Percentiles rank a stretch among this genome's conserved stretches.
phyloP scores from a whole-genome alignment of 495 filamentous ascomycete species.

The Gamarada debralockiae region DNA sequence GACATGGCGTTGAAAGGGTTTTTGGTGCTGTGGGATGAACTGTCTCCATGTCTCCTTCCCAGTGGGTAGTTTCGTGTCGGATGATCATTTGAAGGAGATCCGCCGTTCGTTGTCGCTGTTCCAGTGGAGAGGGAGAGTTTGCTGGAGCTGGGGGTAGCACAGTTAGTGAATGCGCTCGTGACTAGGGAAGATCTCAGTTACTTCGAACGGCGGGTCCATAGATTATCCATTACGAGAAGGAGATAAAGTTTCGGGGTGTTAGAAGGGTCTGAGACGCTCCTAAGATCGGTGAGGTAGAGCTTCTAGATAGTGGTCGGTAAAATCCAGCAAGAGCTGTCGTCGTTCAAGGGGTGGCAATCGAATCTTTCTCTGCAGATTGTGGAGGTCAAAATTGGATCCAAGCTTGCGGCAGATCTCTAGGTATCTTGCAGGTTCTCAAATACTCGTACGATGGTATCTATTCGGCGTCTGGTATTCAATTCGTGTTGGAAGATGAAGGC shows the following conservation, averaged over 20 bases:
- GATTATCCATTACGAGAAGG: conserved; percentile 58
- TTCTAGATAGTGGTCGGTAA: conserved; percentile 26
- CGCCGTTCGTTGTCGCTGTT: conserved; percentile 40
- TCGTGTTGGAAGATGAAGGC: background rate
- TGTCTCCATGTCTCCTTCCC: conserved; percentile 74
- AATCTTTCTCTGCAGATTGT: no score
- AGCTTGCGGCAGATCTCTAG: no score
- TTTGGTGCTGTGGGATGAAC: conserved; percentile 68
- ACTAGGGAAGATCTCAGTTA: conserved; percentile 44
- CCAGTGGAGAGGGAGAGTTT: conserved; percentile 88
- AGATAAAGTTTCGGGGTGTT: conserved; percentile 21
- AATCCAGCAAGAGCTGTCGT: conserved; percentile 18
- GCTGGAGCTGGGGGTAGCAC: conserved; percentile 53
- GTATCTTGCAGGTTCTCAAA: no score
- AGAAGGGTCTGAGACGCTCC: conserved; percentile 26
- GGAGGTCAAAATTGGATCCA: no score
- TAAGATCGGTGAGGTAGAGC: conserved; percentile 23
- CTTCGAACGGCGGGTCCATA: conserved; percentile 94
- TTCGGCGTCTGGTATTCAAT: no score
- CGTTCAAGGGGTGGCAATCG: background rate
- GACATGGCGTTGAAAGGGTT: conserved; percentile 85
- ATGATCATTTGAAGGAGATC: conserved; percentile 57
- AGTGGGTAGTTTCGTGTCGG: conserved; percentile 58
- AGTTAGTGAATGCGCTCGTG: conserved; percentile 13
- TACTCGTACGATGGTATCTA: no score